Evolutionary conservation across 2,329 filamentous ascomycete species (phyloP), one percentile per base, ranked within the genome.

Genomic region (Clathrospora elynae): DNA sequence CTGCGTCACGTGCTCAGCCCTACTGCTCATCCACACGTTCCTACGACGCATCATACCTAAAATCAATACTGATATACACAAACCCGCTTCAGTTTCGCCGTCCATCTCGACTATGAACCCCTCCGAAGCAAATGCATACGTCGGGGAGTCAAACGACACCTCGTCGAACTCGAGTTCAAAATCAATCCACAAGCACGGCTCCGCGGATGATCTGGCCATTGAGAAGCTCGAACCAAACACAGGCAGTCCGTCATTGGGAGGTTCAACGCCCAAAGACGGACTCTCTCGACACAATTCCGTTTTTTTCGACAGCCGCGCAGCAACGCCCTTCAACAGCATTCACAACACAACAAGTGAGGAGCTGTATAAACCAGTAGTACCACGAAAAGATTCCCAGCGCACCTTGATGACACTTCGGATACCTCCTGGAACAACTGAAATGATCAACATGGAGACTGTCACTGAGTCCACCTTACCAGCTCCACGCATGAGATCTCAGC

Each of bases 11-110:
- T 49, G 67, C 28, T 64, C 64, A 2, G 59, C 61, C 3, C 31
- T 62, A 6, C 50, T 69, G 10, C 41, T 69, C 6, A 33, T 66
- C 4, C 65, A 69, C 37, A 56, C 66, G 2, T 57, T 69, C 25
- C 40, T 67, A 13, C 51, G 56, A 18, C 61, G 60, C 20, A 44
- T 59, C 2, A 26, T 46, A 52, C 31, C 37, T 42, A 7, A 51
- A 48, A 12, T 30, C 29, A 19, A 29, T 19, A 35, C 14, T 42
- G 50, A 17, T 36, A 36, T 28, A 29, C 34, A 28, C 3, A 32
- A 41, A 18, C 12, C 35, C 18, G 11, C 29, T 8, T 8, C 24
- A 37, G 23, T 22, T 16, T 10, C 28, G 9, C 17, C 24, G 36
- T 24, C 31, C 4, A 22, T 18, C 5, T n/a, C 30, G 7, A 38